phyloP scores from a whole-genome alignment of 805 yeast species.

The Martiniozyma abietophila region DNA sequence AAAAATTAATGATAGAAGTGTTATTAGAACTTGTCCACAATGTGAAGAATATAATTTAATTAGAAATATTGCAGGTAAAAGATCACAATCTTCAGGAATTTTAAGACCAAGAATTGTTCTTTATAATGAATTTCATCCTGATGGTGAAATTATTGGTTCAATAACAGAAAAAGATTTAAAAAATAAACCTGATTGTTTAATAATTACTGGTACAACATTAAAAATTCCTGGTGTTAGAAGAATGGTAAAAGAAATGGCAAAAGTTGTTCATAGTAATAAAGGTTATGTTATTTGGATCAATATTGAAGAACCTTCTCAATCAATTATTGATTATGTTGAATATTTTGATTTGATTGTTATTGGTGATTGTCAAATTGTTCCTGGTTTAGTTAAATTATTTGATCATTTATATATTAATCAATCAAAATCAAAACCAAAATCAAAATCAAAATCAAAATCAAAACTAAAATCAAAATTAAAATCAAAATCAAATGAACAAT shows the following conservation, averaged over 20 bases:
- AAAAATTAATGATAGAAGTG: constrained; percentile 16
- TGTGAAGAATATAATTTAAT: constrained; percentile 51
- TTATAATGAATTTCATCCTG: constrained; percentile 76
- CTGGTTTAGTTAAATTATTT: constrained; percentile 24
- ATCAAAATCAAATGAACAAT: no score
- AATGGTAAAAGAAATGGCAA: constrained; percentile 51
- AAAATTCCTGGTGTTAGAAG: constrained; percentile 69
- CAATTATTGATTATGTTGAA: constrained; percentile 40
- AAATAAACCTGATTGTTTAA: constrained; percentile 62
- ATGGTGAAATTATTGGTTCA: constrained; percentile 78
- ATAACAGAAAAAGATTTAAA: constrained; percentile 59
- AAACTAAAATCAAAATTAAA: neutral
- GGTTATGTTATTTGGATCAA: constrained; percentile 59
- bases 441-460: constrained; percentile 1
- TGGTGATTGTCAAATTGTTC: constrained; percentile 58
- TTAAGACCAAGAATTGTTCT: constrained; percentile 58
- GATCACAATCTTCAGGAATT: constrained; percentile 52
- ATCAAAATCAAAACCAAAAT: constrained; percentile 13
- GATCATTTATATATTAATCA: constrained; percentile 12
- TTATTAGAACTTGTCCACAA: constrained; percentile 52
- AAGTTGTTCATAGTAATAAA: constrained; percentile 43
- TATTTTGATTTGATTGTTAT: constrained; percentile 48
- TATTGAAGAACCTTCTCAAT: constrained; percentile 43
- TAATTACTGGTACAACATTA: constrained; percentile 79
- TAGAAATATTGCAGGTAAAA: constrained; percentile 52